Evolutionary conservation across 768 basidiomycete species (phyloP).

Genomic region (Multifurca ochricompacta): DNA sequence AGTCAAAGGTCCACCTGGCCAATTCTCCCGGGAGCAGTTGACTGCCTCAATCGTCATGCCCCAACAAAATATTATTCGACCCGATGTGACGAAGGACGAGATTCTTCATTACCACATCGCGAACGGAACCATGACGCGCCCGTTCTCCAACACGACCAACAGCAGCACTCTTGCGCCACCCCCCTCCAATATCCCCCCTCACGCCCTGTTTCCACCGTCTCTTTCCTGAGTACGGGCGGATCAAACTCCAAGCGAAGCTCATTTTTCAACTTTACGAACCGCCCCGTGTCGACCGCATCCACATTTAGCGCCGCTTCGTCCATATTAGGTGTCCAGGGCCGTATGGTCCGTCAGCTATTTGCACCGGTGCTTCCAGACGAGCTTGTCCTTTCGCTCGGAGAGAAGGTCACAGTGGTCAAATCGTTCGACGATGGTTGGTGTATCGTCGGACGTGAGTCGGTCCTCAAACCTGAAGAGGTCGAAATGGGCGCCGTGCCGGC

Average conservation of each 20-base stretch:
- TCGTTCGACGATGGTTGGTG: conserved; percentile 80
- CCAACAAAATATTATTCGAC: conserved; percentile 36
- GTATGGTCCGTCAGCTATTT: conserved; percentile 59
- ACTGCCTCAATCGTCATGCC: conserved; percentile 47
- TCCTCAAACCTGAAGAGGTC: conserved; percentile 33
- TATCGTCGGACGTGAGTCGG: conserved; percentile 50
- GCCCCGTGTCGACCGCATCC: conserved; percentile 18
- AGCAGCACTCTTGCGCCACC: conserved; percentile 22
- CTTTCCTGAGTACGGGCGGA: neutral
- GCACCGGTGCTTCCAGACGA: conserved; percentile 70
- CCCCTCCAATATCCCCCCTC: neutral
- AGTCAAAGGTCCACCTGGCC: conserved; percentile 10
- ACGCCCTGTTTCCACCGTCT: conserved; percentile 14
- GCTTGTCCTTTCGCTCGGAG: conserved; percentile 48
- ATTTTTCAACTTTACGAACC: conserved; percentile 18
- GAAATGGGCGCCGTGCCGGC: conserved; percentile 70
- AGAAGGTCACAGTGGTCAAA: conserved; percentile 51
- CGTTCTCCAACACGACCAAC: conserved; percentile 37
- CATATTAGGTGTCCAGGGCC: conserved; percentile 24
- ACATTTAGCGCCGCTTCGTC: conserved; percentile 6
- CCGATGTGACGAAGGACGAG: conserved; percentile 33
- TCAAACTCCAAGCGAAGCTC: neutral
- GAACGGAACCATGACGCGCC: conserved; percentile 35
- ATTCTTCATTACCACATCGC: conserved; percentile 38
- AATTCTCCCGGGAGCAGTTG: conserved; percentile 39